These are phyloP conservation scores for Pleurotus tuber-regium DNA, from an alignment of 768 basidiomycete species.

Conservation along the genomic window DNA sequence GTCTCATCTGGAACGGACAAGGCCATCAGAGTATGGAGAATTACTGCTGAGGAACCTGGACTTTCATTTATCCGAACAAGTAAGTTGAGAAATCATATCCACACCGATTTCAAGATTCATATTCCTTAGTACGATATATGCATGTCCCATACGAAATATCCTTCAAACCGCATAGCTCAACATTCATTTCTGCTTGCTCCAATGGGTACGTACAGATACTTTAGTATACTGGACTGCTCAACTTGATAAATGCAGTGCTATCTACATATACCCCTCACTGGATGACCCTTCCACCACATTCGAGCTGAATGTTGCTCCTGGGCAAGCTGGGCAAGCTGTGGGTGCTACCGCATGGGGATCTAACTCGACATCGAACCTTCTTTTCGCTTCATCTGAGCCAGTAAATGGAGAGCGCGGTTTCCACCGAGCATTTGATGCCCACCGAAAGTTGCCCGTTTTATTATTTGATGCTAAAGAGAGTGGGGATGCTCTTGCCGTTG, in stretches of 20 bases:
- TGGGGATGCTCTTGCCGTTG: conserved; percentile 51
- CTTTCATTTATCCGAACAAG: too few relatives aligned
- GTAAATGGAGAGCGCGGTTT: conserved; percentile 31
- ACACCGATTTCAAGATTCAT: too few relatives aligned
- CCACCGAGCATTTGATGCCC: conserved; percentile 51
- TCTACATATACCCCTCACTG: conserved; percentile 19
- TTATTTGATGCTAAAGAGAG: conserved; percentile 45
- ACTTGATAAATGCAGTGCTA: too few relatives aligned
- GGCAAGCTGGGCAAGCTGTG: too few relatives aligned
- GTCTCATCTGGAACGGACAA: background rate
- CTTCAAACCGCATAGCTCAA: conserved; percentile 47
- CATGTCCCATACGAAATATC: conserved; percentile 40
- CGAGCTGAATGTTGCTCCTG: too few relatives aligned
- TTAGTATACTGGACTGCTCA: too few relatives aligned
- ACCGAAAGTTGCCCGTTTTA: conserved; percentile 20
- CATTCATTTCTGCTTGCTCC: too few relatives aligned
- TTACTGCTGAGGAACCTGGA: too few relatives aligned
- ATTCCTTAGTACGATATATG: conserved; percentile 21
- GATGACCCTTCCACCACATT: conserved; percentile 11
- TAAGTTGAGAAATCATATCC: too few relatives aligned
- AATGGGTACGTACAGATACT: conserved; percentile 39
- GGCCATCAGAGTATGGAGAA: background rate
- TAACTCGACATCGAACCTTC: conserved; percentile 29
- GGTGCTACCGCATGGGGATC: conserved; percentile 56
- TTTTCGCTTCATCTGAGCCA: conserved; percentile 62